These are phyloP conservation scores for Myrmaecium sp. DNA, from an alignment of 2,329 filamentous ascomycete genomes.

Conservation along the genomic window DNA sequence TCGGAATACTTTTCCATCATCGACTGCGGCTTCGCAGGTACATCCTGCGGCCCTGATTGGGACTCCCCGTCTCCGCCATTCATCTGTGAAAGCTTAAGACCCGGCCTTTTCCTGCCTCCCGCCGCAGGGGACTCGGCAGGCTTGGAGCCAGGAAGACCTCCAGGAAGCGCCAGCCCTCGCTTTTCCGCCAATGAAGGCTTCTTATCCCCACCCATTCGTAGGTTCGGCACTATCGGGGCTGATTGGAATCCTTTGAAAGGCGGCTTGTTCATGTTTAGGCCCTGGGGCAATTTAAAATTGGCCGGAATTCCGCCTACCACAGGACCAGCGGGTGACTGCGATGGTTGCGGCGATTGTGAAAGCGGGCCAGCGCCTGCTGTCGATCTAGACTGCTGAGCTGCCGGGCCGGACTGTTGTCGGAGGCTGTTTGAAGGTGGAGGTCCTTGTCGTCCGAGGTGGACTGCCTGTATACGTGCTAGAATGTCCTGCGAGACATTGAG, in stretches of 20 bases:
- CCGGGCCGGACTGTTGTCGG: conserved; percentile 11
- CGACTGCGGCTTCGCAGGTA: conserved; percentile 18
- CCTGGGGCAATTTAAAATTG: conserved; percentile 26
- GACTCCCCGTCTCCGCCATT: conserved; percentile 17
- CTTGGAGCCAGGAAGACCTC: conserved; percentile 30
- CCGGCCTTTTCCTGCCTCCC: conserved; percentile 24
- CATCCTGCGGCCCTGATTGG: conserved; percentile 6
- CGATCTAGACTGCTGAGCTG: no score
- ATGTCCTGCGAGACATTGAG: conserved; percentile 43
- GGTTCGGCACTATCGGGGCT: conserved; percentile 28
- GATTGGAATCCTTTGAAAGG: conserved; percentile 27
- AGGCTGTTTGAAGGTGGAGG: conserved; percentile 22
- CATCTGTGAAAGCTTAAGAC: conserved; percentile 27
- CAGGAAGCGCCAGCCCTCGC: conserved; percentile 47
- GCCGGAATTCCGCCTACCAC: conserved; percentile 22
- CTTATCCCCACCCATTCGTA: conserved; percentile 28
- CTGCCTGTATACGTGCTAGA: conserved; percentile 52
- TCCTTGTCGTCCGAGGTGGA: conserved; percentile 47
- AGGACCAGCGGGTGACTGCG: conserved; percentile 11
- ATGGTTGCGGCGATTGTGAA: background rate
- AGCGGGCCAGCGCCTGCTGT: no score
- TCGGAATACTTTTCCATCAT: conserved; percentile 55
- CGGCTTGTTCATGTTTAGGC: no score
- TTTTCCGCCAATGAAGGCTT: conserved; percentile 50
- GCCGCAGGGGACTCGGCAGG: conserved; percentile 14